Evolutionary conservation across 345 rosid species (phyloP).

Genomic region (Lumnitzera littorea): DNA sequence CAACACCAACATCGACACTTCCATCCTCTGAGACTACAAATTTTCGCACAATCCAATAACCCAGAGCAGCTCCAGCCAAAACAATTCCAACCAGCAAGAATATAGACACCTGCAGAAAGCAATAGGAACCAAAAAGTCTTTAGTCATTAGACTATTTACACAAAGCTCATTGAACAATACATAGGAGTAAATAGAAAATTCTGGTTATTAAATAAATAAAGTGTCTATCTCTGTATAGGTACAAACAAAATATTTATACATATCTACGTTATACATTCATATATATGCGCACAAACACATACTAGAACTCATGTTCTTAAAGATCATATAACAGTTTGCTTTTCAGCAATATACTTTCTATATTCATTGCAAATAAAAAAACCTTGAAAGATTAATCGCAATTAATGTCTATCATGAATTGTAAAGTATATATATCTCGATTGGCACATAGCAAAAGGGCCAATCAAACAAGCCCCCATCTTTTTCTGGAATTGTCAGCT

Average conservation of each 20-base stretch:
- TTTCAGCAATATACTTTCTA: neutral
- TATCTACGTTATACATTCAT: too few relatives aligned
- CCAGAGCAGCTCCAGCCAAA: conserved; percentile 90
- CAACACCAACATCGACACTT: conserved; percentile 67
- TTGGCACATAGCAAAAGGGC: too few relatives aligned
- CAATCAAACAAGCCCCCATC: too few relatives aligned
- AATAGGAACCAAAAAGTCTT: conserved; percentile 5
- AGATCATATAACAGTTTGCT: too few relatives aligned
- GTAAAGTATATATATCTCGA: too few relatives aligned
- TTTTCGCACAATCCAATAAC: conserved; percentile 88
- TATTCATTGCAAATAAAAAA: neutral
- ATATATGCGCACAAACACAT: too few relatives aligned
- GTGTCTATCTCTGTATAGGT: too few relatives aligned
- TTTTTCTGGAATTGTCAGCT: too few relatives aligned
- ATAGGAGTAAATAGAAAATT: neutral
- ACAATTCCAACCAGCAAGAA: conserved; percentile 56
- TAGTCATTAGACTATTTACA: neutral
- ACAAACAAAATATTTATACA: too few relatives aligned
- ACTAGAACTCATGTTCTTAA: too few relatives aligned
- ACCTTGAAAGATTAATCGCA: neutral
- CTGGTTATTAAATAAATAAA: too few relatives aligned
- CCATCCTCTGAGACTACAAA: conserved; percentile 76
- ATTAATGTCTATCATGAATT: neutral
- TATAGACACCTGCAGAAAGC: conserved; percentile 47
- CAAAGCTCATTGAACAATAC: too few relatives aligned